Percentiles rank a stretch among this genome's conserved stretches.
phyloP scores from a whole-genome alignment of 805 yeast genomes.

The Ogataea ramenticola region DNA sequence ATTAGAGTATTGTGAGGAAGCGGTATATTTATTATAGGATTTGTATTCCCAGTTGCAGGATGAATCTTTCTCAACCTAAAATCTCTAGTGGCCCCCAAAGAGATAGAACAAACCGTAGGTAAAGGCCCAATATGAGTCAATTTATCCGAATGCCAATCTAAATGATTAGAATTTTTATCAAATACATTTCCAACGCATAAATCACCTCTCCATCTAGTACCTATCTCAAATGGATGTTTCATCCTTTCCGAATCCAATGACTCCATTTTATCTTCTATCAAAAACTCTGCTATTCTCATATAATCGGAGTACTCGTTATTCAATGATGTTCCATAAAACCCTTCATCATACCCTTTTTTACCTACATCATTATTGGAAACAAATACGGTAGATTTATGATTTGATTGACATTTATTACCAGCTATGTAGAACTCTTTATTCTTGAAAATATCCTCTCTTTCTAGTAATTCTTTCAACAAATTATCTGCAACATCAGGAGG shows the following conservation, averaged over 20 bases:
- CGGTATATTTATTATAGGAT: constrained; percentile 43
- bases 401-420: constrained; percentile 52
- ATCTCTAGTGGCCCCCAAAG: constrained; percentile 64
- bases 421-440: constrained; percentile 50
- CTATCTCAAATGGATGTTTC: constrained; percentile 31
- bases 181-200: constrained; percentile 53
- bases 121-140: constrained; percentile 68
- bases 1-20: constrained; percentile 64
- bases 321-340: constrained; percentile 11
- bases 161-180: constrained; percentile 38
- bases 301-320: constrained; percentile 28
- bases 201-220: constrained; percentile 42
- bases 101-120: constrained; percentile 57
- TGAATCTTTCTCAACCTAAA: constrained; percentile 48
- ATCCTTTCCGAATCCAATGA: constrained; percentile 12
- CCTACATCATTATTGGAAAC: constrained; percentile 9
- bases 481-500: constrained; percentile 41
- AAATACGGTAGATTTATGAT: constrained; percentile 42
- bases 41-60: constrained; percentile 13
- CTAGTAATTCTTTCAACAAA: constrained; percentile 34
- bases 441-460: constrained; percentile 32
- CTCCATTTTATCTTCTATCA: constrained; percentile 25
- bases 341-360: constrained; percentile 6
- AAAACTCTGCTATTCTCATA: constrained; percentile 32
- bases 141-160: constrained; percentile 76